Percentiles rank a stretch among this genome's conserved stretches.
Conservation (phyloP, 352 stramenopile genomes). For the Globisporangium parvum region DNA sequence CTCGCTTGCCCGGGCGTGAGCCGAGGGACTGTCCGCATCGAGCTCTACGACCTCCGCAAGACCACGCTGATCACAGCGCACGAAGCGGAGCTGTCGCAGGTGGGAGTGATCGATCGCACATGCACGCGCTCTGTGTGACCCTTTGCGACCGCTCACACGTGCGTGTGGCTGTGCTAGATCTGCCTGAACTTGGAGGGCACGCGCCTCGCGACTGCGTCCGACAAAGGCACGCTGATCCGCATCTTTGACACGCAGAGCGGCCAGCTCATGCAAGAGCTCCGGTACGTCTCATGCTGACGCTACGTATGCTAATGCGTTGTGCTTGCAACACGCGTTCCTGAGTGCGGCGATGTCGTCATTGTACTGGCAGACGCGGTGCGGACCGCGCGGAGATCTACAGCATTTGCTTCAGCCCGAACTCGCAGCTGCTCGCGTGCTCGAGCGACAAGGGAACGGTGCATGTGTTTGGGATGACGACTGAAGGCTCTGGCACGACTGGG, state of each 20-base stretch:
- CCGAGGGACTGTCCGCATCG: constrained; percentile 91
- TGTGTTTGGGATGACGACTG: constrained; percentile 88
- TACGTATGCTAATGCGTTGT: not conserved
- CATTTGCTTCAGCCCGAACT: constrained; percentile 94
- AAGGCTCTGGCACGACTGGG: constrained; percentile 48
- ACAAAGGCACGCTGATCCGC: constrained; percentile 97
- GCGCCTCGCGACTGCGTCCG: constrained; percentile 92
- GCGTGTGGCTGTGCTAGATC: constrained; percentile 35
- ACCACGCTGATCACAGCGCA: constrained; percentile 95
- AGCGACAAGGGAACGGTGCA: constrained; percentile 97
- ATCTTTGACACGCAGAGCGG: constrained; percentile 96
- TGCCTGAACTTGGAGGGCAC: constrained; percentile 93
- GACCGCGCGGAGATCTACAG: constrained; percentile 97
- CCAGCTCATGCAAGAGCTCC: constrained; percentile 84
- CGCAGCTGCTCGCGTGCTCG: constrained; percentile 92
- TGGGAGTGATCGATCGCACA: constrained; percentile 9
- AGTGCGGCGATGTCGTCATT: not conserved
- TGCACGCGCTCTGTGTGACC: not conserved
- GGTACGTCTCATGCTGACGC: constrained; percentile 18
- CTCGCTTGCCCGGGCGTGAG: constrained; percentile 93
- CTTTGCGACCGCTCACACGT: not conserved
- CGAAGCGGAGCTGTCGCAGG: constrained; percentile 90
- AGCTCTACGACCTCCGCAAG: constrained; percentile 96
- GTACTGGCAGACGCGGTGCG: constrained; percentile 80
- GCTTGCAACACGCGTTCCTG: not conserved